phyloP scores from a whole-genome alignment of 75 land plant genomes.

The Selaginella moellendorffii region DNA sequence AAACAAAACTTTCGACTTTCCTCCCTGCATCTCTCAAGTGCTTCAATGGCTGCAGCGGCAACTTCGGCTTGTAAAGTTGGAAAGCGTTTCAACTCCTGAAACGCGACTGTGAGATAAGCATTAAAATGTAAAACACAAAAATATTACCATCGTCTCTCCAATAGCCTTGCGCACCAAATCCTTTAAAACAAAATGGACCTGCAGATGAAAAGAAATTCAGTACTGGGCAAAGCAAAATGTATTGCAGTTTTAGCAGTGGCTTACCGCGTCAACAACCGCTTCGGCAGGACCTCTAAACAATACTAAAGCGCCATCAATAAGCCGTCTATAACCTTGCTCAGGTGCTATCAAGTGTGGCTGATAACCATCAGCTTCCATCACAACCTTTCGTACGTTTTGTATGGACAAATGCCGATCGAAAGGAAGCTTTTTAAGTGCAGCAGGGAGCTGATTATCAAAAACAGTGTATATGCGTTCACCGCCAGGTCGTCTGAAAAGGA shows the following conservation, averaged over 20 bases:
- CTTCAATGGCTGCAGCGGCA: constrained; percentile 44
- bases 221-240: background rate
- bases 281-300: constrained; percentile 83
- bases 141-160: constrained; percentile 60
- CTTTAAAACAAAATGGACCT: constrained; percentile 79
- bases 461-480: constrained; percentile 86
- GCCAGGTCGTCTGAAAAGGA: constrained; percentile 63
- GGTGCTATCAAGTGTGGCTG: constrained; percentile 97
- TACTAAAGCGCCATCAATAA: constrained; percentile 65
- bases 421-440: constrained; percentile 80
- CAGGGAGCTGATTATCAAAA: constrained; percentile 85
- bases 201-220: constrained; percentile 3
- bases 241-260: constrained; percentile 2
- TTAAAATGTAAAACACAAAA: too few relatives aligned
- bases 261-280: constrained; percentile 89
- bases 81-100: constrained; percentile 63
- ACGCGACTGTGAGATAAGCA: background rate
- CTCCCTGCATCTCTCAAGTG: constrained; percentile 52
- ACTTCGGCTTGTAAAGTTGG: constrained; percentile 56
- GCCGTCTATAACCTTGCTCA: constrained; percentile 92
- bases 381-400: constrained; percentile 79
- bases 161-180: constrained; percentile 69
- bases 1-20: constrained; percentile 53
- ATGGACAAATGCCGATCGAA: constrained; percentile 89
- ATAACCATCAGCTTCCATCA: constrained; percentile 95